These are phyloP conservation scores for Candida ovalis DNA, from an alignment of 805 yeast genomes.

Conservation along the genomic window DNA sequence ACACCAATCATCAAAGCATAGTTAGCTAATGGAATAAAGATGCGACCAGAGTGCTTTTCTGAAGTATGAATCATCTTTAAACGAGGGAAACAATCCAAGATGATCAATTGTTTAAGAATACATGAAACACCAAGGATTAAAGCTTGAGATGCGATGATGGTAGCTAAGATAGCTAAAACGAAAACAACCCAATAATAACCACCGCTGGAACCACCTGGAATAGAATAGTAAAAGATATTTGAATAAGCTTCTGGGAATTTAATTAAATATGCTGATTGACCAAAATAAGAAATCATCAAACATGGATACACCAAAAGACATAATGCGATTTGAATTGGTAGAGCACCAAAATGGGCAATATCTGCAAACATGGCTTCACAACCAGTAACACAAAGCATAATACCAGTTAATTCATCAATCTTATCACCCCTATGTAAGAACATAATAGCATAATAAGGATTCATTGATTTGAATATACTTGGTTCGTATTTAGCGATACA, in stretches of 20 bases:
- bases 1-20: constrained; percentile 50
- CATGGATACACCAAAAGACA: constrained; percentile 47
- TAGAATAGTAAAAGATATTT: constrained; percentile 44
- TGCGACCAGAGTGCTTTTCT: constrained; percentile 41
- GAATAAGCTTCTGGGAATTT: constrained; percentile 36
- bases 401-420: constrained; percentile 44
- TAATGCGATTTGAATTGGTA: constrained; percentile 47
- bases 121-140: constrained; percentile 53
- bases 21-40: constrained; percentile 50
- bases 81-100: constrained; percentile 51
- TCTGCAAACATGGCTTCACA: constrained; percentile 66
- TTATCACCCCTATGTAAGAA: constrained; percentile 30
- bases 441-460: constrained; percentile 49
- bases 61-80: constrained; percentile 45
- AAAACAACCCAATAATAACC: constrained; percentile 49
- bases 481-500: constrained; percentile 40
- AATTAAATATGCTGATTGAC: constrained; percentile 51
- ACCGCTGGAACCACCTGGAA: constrained; percentile 46
- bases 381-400: constrained; percentile 55
- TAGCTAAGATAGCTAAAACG: constrained; percentile 49
- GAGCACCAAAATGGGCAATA: constrained; percentile 51
- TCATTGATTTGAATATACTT: constrained; percentile 42
- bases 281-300: constrained; percentile 49
- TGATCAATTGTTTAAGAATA: constrained; percentile 49
- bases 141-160: constrained; percentile 60